phyloP scores from a whole-genome alignment of 2,329 filamentous ascomycete genomes.

The Uncinocarpus reesii region DNA sequence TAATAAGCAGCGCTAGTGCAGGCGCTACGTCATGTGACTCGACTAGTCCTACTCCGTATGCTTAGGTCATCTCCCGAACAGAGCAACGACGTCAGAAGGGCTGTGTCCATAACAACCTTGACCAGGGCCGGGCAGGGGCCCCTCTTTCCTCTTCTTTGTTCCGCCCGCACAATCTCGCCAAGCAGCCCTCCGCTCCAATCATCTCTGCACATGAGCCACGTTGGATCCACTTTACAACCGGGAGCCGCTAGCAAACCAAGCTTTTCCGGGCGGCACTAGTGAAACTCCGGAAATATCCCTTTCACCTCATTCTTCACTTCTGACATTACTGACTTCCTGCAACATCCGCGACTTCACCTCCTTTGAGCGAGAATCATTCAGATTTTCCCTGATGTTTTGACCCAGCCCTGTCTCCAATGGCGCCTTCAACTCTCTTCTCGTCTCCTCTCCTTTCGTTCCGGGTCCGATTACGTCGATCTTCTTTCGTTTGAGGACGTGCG shows the following conservation, averaged over 20 bases:
- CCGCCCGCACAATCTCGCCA: not conserved
- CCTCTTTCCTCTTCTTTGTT: not conserved
- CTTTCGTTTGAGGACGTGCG: constrained; percentile 12
- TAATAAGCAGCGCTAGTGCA: no score
- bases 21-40: no score
- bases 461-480: constrained; percentile 10
- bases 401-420: constrained; percentile 5
- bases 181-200: constrained; percentile 4
- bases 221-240: not conserved
- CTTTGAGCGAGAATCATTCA: not conserved
- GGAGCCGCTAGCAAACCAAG: not conserved
- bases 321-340: not conserved
- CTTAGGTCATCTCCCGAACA: no score
- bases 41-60: no score
- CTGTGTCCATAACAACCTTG: no score
- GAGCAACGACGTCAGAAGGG: no score
- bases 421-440: not conserved
- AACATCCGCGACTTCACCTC: not conserved
- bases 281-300: not conserved
- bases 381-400: constrained; percentile 4
- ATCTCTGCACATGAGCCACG: constrained; percentile 4
- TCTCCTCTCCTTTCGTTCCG: constrained; percentile 9
- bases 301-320: not conserved
- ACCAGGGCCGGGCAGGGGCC: no score
- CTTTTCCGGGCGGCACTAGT: not conserved